Evolutionary conservation across 1,139 yeast species (phyloP).

Genomic region (Yamadazyma diddensiae): DNA sequence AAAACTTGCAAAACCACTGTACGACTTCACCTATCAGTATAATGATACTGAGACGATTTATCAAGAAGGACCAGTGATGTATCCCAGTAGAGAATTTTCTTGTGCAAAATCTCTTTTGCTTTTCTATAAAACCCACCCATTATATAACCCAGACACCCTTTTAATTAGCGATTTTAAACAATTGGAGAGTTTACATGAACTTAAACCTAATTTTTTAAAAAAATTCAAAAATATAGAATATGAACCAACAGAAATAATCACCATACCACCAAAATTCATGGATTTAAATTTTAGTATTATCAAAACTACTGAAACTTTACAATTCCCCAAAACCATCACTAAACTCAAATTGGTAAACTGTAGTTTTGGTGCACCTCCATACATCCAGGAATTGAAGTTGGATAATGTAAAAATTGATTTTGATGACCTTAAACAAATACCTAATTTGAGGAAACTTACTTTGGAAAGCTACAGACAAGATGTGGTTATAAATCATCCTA

Average conservation of each 20-base stretch:
- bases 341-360: neutral
- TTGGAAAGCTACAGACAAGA: neutral
- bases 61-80: no score
- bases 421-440: neutral
- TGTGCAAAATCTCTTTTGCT: no score
- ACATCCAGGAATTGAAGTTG: neutral
- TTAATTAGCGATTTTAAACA: neutral
- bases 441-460: neutral
- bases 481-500: neutral
- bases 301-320: no score
- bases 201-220: constrained; percentile 1
- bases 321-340: neutral
- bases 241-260: no score
- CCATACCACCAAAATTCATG: no score
- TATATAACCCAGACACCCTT: constrained; percentile 4
- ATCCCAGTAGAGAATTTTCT: no score
- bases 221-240: neutral
- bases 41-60: no score
- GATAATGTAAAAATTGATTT: neutral
- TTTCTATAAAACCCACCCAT: constrained; percentile 4
- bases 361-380: neutral
- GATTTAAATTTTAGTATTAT: no score
- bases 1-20: no score
- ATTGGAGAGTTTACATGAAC: neutral
- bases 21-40: no score